Percentiles rank a stretch among this genome's conserved stretches.
Conservation (phyloP, 2,329 filamentous ascomycete species). For the Stagonosporopsis rhizophila region DNA sequence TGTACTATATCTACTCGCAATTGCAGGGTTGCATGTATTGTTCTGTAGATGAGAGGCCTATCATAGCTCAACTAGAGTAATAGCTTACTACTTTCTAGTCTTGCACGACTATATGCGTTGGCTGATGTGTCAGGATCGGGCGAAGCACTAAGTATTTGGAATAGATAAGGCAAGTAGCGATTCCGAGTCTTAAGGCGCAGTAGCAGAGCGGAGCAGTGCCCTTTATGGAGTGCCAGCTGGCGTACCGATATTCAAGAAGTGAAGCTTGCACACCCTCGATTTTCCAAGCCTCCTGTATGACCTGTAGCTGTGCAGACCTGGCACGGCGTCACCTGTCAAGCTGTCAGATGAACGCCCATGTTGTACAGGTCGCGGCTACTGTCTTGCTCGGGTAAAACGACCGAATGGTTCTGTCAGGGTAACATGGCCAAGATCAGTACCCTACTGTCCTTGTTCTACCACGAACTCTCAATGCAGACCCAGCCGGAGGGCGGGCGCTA, state of each 20-base stretch:
- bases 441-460: not conserved
- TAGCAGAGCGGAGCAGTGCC: not conserved
- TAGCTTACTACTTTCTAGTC: not conserved
- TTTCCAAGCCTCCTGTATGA: not conserved
- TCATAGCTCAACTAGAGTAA: not conserved
- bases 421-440: conserved; percentile 7
- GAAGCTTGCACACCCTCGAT: not conserved
- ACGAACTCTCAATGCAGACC: not conserved
- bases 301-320: conserved; percentile 12
- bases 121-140: not conserved
- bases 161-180: not conserved
- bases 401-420: conserved; percentile 9
- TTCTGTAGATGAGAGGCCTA: not conserved
- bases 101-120: conserved; percentile 14
- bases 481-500: not conserved
- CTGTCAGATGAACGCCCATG: conserved; percentile 26
- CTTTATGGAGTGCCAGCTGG: not conserved
- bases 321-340: conserved; percentile 36
- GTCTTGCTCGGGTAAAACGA: conserved; percentile 21
- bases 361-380: conserved; percentile 5
- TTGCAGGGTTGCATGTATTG: not conserved
- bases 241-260: not conserved
- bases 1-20: no score
- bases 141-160: not conserved
- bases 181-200: not conserved